Percentiles rank a stretch among this genome's conserved stretches.
phyloP scores from a whole-genome alignment of 202 grass and related monocot species.

The Setaria viridis region DNA sequence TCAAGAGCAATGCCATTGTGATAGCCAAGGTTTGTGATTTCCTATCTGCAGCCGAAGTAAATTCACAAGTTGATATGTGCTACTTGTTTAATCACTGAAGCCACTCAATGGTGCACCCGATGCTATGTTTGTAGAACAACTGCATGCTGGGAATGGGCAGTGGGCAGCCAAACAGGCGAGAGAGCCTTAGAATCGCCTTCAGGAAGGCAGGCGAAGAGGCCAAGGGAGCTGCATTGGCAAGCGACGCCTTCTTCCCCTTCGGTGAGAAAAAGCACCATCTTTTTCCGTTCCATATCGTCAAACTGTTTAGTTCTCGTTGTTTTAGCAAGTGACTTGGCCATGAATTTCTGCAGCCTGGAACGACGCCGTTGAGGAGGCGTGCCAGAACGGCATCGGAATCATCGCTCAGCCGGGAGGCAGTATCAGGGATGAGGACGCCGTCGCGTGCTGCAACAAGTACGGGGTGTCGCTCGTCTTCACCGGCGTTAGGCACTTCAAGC shows the following conservation, averaged over 20 bases:
- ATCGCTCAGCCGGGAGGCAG: constrained; percentile 78
- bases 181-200: constrained; percentile 86
- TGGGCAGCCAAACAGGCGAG: constrained; percentile 83
- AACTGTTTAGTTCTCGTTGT: neutral
- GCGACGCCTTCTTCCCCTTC: constrained; percentile 98
- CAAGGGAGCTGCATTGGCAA: constrained; percentile 87
- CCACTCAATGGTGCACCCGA: neutral
- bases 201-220: constrained; percentile 86
- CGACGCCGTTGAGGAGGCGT: constrained; percentile 79
- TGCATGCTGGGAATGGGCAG: constrained; percentile 99
- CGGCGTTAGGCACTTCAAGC: constrained; percentile 69
- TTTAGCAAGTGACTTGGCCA: neutral
- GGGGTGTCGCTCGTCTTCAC: constrained; percentile 79
- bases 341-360: constrained; percentile 65
- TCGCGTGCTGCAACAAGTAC: constrained; percentile 84
- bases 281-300: neutral
- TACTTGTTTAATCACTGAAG: neutral
- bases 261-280: constrained; percentile 49
- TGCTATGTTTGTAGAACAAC: constrained; percentile 59
- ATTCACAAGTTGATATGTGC: neutral
- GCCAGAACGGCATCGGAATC: constrained; percentile 68
- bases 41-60: neutral
- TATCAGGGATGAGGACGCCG: constrained; percentile 66
- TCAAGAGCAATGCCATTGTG: constrained; percentile 97
- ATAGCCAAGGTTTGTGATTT: constrained; percentile 83